These are phyloP conservation scores for Diplodia corticola DNA, from an alignment of 2,329 filamentous ascomycete genomes.

Conservation along the genomic window DNA sequence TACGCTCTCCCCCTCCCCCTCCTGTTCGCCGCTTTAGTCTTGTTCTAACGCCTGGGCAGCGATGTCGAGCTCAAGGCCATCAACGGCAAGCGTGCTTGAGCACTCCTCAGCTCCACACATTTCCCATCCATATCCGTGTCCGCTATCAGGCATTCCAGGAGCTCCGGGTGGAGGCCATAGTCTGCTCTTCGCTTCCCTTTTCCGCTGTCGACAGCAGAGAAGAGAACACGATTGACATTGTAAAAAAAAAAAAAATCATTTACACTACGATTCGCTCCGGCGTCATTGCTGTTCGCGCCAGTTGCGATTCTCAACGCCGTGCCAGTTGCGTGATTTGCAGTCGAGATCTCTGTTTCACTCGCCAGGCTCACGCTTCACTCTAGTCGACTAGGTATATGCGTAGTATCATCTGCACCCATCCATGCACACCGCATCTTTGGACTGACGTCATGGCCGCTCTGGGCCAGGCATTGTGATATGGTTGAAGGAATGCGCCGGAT, in stretches of 20 bases:
- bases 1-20: slow-evolving; percentile 49
- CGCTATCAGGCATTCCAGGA: slow-evolving; percentile 12
- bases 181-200: neutral
- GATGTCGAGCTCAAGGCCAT: slow-evolving; percentile 69
- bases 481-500: neutral
- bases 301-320: neutral
- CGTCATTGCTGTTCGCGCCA: neutral
- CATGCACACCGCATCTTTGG: slow-evolving; percentile 10
- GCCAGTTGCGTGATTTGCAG: neutral
- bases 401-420: slow-evolving; percentile 1
- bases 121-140: neutral
- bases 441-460: slow-evolving; percentile 2
- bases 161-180: slow-evolving; percentile 11
- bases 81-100: slow-evolving; percentile 50
- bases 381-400: neutral
- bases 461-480: neutral
- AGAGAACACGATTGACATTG: neutral
- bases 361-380: neutral
- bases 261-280: neutral
- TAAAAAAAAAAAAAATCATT: neutral
- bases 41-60: slow-evolving; percentile 44
- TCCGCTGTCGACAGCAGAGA: neutral
- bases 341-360: neutral
- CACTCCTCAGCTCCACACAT: neutral
- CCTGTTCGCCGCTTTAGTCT: neutral